phyloP scores from a whole-genome alignment of 768 basidiomycete species.

The Suillus decipiens region DNA sequence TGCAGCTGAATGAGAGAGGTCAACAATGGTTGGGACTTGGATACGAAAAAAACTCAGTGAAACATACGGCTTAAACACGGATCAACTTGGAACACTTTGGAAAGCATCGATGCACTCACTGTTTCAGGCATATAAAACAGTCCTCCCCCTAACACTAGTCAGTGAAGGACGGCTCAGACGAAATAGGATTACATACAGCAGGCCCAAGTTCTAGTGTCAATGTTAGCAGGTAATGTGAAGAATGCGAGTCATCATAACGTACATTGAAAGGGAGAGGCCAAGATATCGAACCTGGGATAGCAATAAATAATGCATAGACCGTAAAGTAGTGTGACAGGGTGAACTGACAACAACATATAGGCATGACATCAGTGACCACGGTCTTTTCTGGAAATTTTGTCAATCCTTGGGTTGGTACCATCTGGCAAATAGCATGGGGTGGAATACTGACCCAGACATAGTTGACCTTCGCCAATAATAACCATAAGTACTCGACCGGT shows the following conservation, averaged over 20 bases:
- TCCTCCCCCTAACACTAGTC: not conserved
- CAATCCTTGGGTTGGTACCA: not conserved
- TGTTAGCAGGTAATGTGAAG: not conserved
- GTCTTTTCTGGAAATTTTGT: not conserved
- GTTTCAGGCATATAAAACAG: not conserved
- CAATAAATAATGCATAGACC: not conserved
- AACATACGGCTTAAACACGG: too few relatives aligned
- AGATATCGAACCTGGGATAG: not conserved
- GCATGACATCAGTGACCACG: slow-evolving; percentile 1
- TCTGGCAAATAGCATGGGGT: too few relatives aligned
- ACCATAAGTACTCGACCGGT: not conserved
- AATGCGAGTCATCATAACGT: not conserved
- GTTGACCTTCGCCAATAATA: not conserved
- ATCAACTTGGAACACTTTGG: not conserved
- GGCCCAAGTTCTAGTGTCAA: not conserved
- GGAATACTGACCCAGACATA: not conserved
- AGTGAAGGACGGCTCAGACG: not conserved
- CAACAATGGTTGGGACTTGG: not conserved
- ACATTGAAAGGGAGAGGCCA: slow-evolving; percentile 1
- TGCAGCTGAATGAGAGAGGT: not conserved
- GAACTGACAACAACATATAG: not conserved
- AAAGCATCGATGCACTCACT: not conserved
- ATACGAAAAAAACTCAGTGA: too few relatives aligned
- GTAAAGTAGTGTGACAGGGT: too few relatives aligned
- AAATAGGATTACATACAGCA: not conserved